Evolutionary conservation across 306 rosid species (phyloP), one percentile per base, ranked within the genome.

Genomic region (Vachellia pachyceras): DNA sequence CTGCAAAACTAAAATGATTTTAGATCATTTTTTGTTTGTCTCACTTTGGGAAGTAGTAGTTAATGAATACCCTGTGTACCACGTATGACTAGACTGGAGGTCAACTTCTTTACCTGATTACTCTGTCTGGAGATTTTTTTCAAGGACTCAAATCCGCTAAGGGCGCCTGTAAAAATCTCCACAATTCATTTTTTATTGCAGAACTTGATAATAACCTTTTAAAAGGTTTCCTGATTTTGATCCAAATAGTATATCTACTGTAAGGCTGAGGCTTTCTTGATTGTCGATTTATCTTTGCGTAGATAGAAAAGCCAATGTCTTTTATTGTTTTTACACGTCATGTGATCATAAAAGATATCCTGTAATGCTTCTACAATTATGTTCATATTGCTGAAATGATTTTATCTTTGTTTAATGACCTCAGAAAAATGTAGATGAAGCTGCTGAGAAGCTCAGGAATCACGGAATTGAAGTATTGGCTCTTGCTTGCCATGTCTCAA

Each of bases 341-440:
- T n/a, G 40, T 14, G 10, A 49, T 7, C 15, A 22, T 45, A 20
- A 40, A 42, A 1, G 52, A 45, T 33, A 46, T 72, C 42, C 11
- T 58, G 3, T 29, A 29, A 29, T 66, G 68, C 41, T 42, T 74
- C 25, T 15, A 47, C 61, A 49, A 45, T 36, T 10, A 80, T 50
- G 60, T 52, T 75, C 69, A 52, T n/a, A 7, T 66, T 39, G 6
- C 40, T 54, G 52, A 54, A 12, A 72, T 3, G 17, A 33, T 60
- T 55, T 77, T 15, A 23, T 40, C 39, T 60, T 75, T 58, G 37
- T 77, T 65, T 41, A 69, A 75, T 84, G 80, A 36, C 63, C 42
- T 33, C 90, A 95, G 99, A 89, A 87, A 85, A 95, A 95, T 46
- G 99, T 95, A n/a, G 97, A 95, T 52, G 97, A 76, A 42, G 99